Percentiles rank a stretch among this genome's conserved stretches.
phyloP scores from a whole-genome alignment of 768 basidiomycete species.

The Tricholoma hemisulphureum region DNA sequence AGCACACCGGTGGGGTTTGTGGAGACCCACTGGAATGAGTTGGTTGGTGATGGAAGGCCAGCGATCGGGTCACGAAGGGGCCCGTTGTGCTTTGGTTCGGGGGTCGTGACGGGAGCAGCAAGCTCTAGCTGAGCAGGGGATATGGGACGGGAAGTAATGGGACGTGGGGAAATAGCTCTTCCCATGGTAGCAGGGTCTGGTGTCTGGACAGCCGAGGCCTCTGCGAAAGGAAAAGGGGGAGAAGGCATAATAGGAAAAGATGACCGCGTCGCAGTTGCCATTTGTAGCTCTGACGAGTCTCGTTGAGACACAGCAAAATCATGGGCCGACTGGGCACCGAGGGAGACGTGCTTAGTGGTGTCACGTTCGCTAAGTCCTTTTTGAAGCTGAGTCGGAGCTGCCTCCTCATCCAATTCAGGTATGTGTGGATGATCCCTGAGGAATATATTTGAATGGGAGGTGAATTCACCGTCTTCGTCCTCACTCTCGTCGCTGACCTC shows the following conservation, averaged over 20 bases:
- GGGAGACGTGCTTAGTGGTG: conserved; percentile 2
- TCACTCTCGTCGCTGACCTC: conserved; percentile 83
- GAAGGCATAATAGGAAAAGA: conserved; percentile 28
- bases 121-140: conserved; percentile 30
- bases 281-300: conserved; percentile 32
- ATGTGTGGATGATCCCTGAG: conserved; percentile 58
- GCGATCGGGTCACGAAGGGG: conserved; percentile 30
- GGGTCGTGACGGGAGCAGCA: conserved; percentile 14
- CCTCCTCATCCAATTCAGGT: conserved; percentile 66
- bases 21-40: conserved; percentile 14
- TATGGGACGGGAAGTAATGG: conserved; percentile 18
- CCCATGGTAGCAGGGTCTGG: conserved; percentile 2
- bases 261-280: conserved; percentile 37
- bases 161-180: not conserved
- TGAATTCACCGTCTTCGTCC: conserved; percentile 50
- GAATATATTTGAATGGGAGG: conserved; percentile 34
- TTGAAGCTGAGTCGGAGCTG: conserved; percentile 21
- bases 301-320: conserved; percentile 23
- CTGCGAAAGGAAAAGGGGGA: conserved; percentile 10
- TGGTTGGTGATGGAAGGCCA: conserved; percentile 23
- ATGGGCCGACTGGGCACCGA: conserved; percentile 11
- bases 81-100: conserved; percentile 16
- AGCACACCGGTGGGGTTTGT: conserved; percentile 15
- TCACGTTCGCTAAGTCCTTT: conserved; percentile 3
- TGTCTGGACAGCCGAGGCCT: not conserved